Conservation (phyloP, 2,329 filamentous ascomycete genomes). For the Chaetomium strumarium region DNA sequence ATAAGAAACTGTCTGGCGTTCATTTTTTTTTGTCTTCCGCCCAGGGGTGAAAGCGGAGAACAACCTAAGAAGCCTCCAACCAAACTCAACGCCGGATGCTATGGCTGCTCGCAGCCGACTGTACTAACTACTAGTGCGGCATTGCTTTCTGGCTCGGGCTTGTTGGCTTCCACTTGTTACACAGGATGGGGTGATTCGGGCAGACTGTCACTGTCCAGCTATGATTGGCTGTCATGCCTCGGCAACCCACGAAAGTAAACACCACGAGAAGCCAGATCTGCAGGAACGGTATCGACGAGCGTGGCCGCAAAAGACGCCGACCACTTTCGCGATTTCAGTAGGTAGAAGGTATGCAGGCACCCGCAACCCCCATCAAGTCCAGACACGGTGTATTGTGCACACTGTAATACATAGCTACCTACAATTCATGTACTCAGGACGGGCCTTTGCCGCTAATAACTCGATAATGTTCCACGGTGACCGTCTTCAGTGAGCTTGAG, state of each 20-base stretch:
- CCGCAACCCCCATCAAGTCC: conserved; percentile 3
- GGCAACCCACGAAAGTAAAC: no score
- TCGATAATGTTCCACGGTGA: not conserved
- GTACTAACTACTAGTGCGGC: no score
- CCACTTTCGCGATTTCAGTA: conserved; percentile 17
- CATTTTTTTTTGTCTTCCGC: conserved; percentile 5
- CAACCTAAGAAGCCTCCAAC: not conserved
- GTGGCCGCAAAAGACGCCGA: conserved; percentile 24
- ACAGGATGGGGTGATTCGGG: not conserved
- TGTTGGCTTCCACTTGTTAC: no score
- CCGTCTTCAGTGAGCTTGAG: not conserved
- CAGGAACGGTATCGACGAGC: no score
- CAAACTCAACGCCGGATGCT: not conserved
- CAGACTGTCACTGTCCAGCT: not conserved
- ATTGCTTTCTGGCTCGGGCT: not conserved
- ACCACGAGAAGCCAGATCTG: no score
- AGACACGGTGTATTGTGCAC: not conserved
- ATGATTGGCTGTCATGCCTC: no score
- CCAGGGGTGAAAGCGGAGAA: not conserved
- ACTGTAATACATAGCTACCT: not conserved
- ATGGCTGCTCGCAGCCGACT: not conserved
- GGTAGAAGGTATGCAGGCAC: conserved; percentile 12
- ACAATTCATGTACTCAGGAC: no score
- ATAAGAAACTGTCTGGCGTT: no score
- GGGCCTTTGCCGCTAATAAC: not conserved